Conservation (phyloP, 2,329 filamentous ascomycete species). For the Rutstroemia sydowiana region DNA sequence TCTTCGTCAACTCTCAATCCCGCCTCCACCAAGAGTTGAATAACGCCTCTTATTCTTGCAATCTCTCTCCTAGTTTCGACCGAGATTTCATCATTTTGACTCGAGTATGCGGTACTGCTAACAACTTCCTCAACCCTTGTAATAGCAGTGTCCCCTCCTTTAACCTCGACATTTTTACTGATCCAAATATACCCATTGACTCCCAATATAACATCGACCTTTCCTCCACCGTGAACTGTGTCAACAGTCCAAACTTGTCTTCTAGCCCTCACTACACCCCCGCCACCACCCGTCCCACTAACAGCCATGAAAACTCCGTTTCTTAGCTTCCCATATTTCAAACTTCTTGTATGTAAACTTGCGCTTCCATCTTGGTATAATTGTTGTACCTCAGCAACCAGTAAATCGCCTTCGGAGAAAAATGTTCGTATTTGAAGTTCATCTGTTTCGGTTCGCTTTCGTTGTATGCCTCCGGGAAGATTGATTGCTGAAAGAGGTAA, state of each 20-base stretch:
- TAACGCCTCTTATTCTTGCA: conserved; percentile 70
- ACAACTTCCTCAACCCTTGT: conserved; percentile 84
- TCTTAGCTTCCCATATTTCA: conserved; percentile 91
- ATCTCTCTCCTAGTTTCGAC: conserved; percentile 80
- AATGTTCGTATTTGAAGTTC: conserved; percentile 97
- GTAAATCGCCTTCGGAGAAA: conserved; percentile 87
- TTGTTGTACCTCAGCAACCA: conserved; percentile 91
- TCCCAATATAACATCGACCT: conserved; percentile 79
- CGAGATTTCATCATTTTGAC: conserved; percentile 83
- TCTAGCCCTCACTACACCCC: conserved; percentile 75
- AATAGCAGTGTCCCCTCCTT: conserved; percentile 47
- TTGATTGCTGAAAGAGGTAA: conserved; percentile 89
- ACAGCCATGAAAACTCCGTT: conserved; percentile 88
- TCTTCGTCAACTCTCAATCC: conserved; percentile 85
- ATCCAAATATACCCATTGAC: conserved; percentile 99
- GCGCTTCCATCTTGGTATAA: conserved; percentile 81
- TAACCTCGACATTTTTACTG: conserved; percentile 67
- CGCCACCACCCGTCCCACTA: conserved; percentile 67
- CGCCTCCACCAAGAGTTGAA: conserved; percentile 74
- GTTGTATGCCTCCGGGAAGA: conserved; percentile 83
- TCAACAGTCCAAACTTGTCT: conserved; percentile 84
- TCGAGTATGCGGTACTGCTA: conserved; percentile 81
- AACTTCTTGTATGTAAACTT: conserved; percentile 76
- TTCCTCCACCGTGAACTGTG: conserved; percentile 46
- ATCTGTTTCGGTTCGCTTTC: conserved; percentile 88